Conservation (phyloP, 176 grass and related monocot genomes). For the Luzula sylvatica region DNA sequence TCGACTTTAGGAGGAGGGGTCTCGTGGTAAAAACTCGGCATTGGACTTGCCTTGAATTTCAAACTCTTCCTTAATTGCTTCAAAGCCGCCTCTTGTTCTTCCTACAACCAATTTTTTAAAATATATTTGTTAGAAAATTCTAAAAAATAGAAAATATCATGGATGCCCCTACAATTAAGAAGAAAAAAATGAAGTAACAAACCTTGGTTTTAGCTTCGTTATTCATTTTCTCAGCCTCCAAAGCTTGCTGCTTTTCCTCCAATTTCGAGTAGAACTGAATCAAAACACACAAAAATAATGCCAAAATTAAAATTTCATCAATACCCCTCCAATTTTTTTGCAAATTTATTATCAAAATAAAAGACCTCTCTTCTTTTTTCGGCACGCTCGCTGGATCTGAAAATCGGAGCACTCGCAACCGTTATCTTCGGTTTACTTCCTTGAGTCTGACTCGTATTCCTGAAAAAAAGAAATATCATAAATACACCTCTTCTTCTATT, state of each 20-base stretch:
- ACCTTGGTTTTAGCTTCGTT: conserved; percentile 33
- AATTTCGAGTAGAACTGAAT: conserved; percentile 36
- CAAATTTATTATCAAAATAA: too few species aligned
- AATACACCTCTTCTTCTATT: not conserved
- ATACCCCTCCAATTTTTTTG: not conserved
- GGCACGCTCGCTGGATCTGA: conserved; percentile 41
- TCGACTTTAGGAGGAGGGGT: conserved; percentile 72
- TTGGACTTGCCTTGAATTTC: conserved; percentile 71
- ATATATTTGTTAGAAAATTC: not conserved
- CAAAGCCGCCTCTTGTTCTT: conserved; percentile 82
- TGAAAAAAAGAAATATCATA: conserved; percentile 21
- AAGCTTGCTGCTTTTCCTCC: conserved; percentile 40
- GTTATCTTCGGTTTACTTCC: conserved; percentile 19
- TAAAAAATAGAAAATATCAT: not conserved
- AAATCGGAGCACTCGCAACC: conserved; percentile 24
- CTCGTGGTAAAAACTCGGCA: conserved; percentile 93
- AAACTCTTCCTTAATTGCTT: conserved; percentile 88
- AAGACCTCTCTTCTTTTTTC: conserved; percentile 41
- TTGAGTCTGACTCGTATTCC: conserved; percentile 22
- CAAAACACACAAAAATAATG: not conserved
- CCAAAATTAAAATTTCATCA: not conserved
- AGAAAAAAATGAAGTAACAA: conserved; percentile 4
- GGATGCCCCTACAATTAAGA: not conserved
- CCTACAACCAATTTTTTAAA: conserved; percentile 34
- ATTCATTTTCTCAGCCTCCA: conserved; percentile 43